Percentiles rank a stretch among this genome's conserved stretches.
phyloP scores from a whole-genome alignment of 495 filamentous ascomycete genomes.

The Penicillium egyptiacum region DNA sequence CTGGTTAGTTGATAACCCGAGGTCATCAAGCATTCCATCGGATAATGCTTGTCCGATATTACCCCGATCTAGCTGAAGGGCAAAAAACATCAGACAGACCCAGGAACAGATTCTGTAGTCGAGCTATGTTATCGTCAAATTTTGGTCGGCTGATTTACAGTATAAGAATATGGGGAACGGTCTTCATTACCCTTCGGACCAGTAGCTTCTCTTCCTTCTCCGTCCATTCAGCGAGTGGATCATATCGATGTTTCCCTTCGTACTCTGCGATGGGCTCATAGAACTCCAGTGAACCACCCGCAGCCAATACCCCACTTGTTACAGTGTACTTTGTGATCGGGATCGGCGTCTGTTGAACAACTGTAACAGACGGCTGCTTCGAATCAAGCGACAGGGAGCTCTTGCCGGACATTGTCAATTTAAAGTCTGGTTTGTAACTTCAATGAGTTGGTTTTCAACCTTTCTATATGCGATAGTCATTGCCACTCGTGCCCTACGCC shows the following conservation, averaged over 20 bases:
- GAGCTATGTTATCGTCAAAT: conserved; percentile 32
- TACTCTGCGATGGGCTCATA: conserved; percentile 23
- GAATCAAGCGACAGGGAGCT: neutral
- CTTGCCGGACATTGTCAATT: neutral
- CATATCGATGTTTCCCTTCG: conserved; percentile 52
- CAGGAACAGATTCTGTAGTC: conserved; percentile 47
- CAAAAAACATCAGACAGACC: conserved; percentile 72
- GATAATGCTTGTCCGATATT: conserved; percentile 63
- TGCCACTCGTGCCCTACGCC: neutral
- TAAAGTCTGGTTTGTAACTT: neutral
- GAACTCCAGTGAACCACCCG: conserved; percentile 2
- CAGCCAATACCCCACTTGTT: neutral
- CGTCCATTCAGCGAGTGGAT: conserved; percentile 61
- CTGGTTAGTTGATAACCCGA: conserved; percentile 57
- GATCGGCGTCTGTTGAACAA: neutral
- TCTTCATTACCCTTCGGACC: conserved; percentile 44
- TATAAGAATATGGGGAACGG: conserved; percentile 11
- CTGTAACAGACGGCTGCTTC: neutral
- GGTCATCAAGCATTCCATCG: conserved; percentile 56
- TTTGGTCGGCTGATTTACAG: neutral
- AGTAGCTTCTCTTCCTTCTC: conserved; percentile 57
- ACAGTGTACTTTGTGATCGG: neutral
- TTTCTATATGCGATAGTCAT: neutral
- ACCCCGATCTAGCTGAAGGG: conserved; percentile 67
- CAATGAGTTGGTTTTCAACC: neutral